Percentiles rank a stretch among this genome's conserved stretches.
phyloP scores from a whole-genome alignment of 306 rosid genomes.

The Comarum palustre region DNA sequence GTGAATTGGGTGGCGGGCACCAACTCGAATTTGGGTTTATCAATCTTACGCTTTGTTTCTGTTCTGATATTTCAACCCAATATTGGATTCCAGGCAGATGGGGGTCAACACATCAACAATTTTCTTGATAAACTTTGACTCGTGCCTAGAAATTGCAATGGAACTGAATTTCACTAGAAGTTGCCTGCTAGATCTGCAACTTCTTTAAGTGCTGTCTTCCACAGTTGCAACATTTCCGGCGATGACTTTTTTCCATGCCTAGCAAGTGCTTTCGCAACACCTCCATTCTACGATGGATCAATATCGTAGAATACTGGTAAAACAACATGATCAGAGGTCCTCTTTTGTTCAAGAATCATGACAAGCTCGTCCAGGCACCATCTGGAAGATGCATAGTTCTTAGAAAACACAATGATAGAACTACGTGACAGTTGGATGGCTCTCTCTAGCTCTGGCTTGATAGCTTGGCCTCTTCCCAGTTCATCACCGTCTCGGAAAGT shows the following conservation, averaged over 20 bases:
- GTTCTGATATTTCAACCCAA: no score
- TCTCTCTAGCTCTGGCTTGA: not conserved
- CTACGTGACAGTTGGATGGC: not conserved
- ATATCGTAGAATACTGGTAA: not conserved
- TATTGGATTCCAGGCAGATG: no score
- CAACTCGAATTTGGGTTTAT: no score
- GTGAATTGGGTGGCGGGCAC: no score
- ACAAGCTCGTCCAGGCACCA: not conserved
- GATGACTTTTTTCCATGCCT: not conserved
- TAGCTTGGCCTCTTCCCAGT: not conserved
- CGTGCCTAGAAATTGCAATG: no score
- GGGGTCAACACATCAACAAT: no score
- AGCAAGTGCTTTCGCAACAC: not conserved
- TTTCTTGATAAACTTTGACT: no score
- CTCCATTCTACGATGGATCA: conserved; percentile 3
- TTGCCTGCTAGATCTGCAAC: not conserved
- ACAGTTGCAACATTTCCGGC: not conserved
- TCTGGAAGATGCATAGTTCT: not conserved
- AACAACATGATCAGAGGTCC: not conserved
- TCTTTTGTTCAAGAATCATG: not conserved
- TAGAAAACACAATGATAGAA: not conserved
- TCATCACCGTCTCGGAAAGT: conserved; percentile 1
- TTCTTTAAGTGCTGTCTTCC: not conserved
- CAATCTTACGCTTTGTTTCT: no score
- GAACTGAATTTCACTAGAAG: no score